Conservation (phyloP, 345 rosid genomes). For the Geranium rotundifolium region DNA sequence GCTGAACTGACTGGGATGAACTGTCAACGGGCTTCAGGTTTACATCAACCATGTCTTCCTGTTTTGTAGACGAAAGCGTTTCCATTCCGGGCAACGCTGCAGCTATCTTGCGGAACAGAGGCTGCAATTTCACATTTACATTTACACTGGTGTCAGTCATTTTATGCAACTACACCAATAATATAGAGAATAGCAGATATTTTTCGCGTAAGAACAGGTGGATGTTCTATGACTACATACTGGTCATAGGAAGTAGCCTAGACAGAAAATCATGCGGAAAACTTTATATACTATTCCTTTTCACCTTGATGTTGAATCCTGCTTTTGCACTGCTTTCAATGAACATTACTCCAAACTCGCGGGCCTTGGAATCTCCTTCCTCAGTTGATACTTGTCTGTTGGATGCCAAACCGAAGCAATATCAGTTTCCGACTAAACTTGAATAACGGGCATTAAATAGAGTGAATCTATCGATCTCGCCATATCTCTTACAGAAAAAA, state of each 20-base stretch:
- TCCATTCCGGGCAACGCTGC: conserved; percentile 98
- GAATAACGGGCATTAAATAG: neutral
- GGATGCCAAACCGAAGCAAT: neutral
- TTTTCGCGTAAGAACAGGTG: too few species aligned
- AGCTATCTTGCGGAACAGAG: conserved; percentile 85
- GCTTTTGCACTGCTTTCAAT: conserved; percentile 94
- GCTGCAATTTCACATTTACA: conserved; percentile 33
- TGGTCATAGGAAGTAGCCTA: too few species aligned
- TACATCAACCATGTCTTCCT: conserved; percentile 95
- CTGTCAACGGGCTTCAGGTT: conserved; percentile 63
- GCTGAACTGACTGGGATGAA: conserved; percentile 69
- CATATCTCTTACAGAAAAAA: too few species aligned
- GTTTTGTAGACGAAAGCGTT: conserved; percentile 72
- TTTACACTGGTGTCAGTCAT: neutral
- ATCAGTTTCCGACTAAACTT: neutral
- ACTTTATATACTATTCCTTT: neutral
- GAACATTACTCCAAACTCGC: conserved; percentile 77
- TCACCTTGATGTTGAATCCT: conserved; percentile 85
- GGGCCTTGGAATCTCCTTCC: conserved; percentile 84
- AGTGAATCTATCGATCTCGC: too few species aligned
- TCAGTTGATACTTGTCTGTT: conserved; percentile 91
- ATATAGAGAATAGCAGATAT: too few species aligned
- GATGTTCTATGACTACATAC: neutral
- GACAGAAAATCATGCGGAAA: too few species aligned
- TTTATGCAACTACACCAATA: too few species aligned